Percentiles rank a stretch among this genome's conserved stretches.
phyloP scores from a whole-genome alignment of 441 rosid species.

The Isatis lusitanica region DNA sequence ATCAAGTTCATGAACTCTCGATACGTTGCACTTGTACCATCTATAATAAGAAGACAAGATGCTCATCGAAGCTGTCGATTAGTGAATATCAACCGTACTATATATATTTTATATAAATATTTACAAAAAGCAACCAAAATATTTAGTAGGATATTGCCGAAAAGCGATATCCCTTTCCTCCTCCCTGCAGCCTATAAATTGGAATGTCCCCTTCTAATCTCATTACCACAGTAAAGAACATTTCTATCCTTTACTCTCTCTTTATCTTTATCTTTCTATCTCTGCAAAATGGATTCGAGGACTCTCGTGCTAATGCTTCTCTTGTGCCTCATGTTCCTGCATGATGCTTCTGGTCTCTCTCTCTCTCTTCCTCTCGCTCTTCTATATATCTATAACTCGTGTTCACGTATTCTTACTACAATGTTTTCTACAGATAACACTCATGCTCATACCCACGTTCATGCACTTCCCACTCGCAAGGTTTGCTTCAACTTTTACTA shows the following conservation, averaged over 20 bases:
- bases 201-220: neutral
- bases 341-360: slow-evolving; percentile 41
- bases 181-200: slow-evolving; percentile 25
- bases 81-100: neutral
- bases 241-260: neutral
- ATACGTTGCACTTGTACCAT: neutral
- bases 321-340: slow-evolving; percentile 39
- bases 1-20: neutral
- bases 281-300: slow-evolving; percentile 21
- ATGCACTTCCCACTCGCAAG: slow-evolving; percentile 44
- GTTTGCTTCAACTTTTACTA: slow-evolving; percentile 22
- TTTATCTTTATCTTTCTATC: neutral
- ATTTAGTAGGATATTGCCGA: neutral
- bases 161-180: neutral
- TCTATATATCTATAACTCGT: neutral
- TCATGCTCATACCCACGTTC: slow-evolving; percentile 25
- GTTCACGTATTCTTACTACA: neutral
- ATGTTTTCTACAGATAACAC: slow-evolving; percentile 33
- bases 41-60: neutral
- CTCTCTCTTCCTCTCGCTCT: neutral
- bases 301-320: slow-evolving; percentile 24
- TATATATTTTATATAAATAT: too few species aligned
- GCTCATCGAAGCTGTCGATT: neutral
- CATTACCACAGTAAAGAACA: slow-evolving; percentile 2
- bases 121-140: too few species aligned